phyloP scores from a whole-genome alignment of 257 asterid genomes.

The Solanum etuberosum region DNA sequence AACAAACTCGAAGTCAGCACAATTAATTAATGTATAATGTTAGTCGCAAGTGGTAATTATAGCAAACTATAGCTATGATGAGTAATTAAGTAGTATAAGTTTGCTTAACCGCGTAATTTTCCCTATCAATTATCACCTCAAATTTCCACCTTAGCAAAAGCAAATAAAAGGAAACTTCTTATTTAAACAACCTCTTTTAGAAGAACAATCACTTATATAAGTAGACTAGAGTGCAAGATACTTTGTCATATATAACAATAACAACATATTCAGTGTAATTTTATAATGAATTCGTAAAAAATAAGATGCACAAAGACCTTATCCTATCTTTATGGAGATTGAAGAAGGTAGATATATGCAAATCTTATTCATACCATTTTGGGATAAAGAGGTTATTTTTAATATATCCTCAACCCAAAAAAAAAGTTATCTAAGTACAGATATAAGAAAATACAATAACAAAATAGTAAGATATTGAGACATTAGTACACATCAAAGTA shows the following conservation, averaged over 20 bases:
- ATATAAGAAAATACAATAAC: not conserved
- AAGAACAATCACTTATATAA: not conserved
- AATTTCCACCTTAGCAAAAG: not conserved
- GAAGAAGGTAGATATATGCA: not conserved
- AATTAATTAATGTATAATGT: too few relatives aligned
- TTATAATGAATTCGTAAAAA: too few relatives aligned
- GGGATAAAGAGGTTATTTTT: not conserved
- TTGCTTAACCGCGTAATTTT: too few relatives aligned
- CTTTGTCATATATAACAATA: not conserved
- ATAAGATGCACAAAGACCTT: not conserved
- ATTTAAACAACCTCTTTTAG: not conserved
- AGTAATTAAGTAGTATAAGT: too few relatives aligned
- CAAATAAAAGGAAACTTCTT: not conserved
- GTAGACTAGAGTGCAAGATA: not conserved
- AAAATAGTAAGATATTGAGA: too few relatives aligned
- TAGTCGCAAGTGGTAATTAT: too few relatives aligned
- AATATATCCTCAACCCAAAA: accelerated
- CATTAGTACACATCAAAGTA: not conserved
- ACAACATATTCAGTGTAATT: not conserved
- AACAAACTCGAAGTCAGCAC: too few relatives aligned
- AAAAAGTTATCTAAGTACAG: not conserved
- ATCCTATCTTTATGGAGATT: not conserved
- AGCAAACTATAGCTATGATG: too few relatives aligned
- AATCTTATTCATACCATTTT: not conserved
- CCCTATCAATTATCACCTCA: not conserved